Conservation (phyloP, 306 rosid species). For the Bauhinia variegata region DNA sequence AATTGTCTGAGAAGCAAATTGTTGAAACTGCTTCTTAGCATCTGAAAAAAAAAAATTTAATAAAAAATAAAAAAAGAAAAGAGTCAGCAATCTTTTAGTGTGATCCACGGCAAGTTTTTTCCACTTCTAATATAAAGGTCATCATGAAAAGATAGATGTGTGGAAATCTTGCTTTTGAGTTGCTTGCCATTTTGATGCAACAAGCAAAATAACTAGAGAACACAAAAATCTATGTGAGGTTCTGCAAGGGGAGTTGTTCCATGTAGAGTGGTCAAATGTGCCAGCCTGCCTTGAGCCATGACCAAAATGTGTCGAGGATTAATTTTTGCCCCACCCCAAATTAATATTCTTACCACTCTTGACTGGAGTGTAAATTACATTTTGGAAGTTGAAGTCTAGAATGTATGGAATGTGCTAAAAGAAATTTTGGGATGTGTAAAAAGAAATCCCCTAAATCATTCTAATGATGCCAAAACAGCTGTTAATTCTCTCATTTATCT, state of each 20-base stretch:
- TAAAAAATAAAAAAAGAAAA: no score
- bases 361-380: no score
- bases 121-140: no score
- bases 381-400: no score
- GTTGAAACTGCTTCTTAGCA: conserved; percentile 88
- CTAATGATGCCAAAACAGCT: neutral
- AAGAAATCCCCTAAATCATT: neutral
- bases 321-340: no score
- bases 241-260: neutral
- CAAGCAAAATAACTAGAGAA: neutral
- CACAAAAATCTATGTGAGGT: neutral
- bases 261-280: no score
- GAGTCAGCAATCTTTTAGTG: conserved; percentile 21
- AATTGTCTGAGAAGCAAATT: conserved; percentile 74
- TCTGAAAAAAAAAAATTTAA: conserved; percentile 66
- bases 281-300: no score
- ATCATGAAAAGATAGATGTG: neutral
- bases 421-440: no score
- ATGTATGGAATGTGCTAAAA: no score
- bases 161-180: neutral
- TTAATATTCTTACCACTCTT: no score
- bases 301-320: no score
- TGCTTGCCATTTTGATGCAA: neutral
- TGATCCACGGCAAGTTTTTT: neutral
- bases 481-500: conserved; percentile 10